Evolutionary conservation across 345 rosid species (phyloP), one percentile per base, ranked within the genome.

Genomic region (Melastoma malabathricum): DNA sequence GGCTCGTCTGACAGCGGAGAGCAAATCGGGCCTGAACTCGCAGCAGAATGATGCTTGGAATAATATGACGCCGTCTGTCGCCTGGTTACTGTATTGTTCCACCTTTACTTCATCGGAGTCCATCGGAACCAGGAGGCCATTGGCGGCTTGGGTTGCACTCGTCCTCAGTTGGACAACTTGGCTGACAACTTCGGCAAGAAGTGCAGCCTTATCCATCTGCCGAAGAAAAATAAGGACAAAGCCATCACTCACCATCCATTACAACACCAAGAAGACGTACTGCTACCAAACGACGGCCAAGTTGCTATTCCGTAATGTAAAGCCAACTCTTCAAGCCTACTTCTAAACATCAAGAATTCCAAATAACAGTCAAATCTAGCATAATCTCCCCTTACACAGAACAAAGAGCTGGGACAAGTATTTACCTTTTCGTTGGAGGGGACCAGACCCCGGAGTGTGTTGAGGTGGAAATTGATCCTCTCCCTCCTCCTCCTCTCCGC

Each of bases 401-500:
- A 31, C 38, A 31, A 31, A 5, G 38, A 50, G 15, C 25, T 17
- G 18, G 18, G 17, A 41, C 46, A 7, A 10, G 43, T 18, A 7
- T 18, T 17, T 52, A 74, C 93, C 87, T 78, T 83, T 0, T 65
- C 73, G 4, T 72, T 61, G 66, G 62, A 64, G 51, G 87, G 83
- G 10, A 80, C 65, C 31, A 83, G 69, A 41, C 72, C 61, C 13
- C 87, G 83, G 17, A 80, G 87, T 0, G 84, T 72, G 50, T 58
- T 74, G 43, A 83, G 79, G 60, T 83, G 87, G 41, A 79, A 64
- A 68, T 83, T 83, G 68, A 83, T 83, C 68, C 93, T 76, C 46
- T 79, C 85, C 51, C 93, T 78, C 45, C 93, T 74, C 50, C 86
- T 76, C 72, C 83, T 78, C 73, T 83, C 93, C 1, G 93, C 87